These are phyloP conservation scores for Cyberlindnera subsufficiens DNA, from an alignment of 805 yeast genomes.

Conservation along the genomic window DNA sequence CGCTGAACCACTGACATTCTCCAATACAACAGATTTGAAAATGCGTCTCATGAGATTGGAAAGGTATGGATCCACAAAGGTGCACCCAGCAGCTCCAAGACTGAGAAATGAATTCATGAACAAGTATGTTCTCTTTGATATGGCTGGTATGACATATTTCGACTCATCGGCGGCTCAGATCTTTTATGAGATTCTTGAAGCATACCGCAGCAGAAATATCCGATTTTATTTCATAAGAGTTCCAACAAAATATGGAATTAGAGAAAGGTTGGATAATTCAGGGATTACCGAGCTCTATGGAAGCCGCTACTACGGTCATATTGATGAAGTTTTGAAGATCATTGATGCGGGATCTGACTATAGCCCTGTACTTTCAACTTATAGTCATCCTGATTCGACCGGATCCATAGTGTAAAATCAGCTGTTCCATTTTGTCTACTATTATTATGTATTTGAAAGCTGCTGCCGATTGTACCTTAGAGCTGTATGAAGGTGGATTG, in stretches of 20 bases:
- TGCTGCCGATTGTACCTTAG: no score
- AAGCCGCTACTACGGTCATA: slow-evolving; percentile 13
- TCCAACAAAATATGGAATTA: slow-evolving; percentile 40
- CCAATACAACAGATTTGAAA: slow-evolving; percentile 75
- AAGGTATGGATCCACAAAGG: slow-evolving; percentile 63
- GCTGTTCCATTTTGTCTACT: no score
- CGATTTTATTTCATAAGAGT: slow-evolving; percentile 58
- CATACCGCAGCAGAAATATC: slow-evolving; percentile 50
- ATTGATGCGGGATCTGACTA: slow-evolving; percentile 11
- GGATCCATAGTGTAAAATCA: no score
- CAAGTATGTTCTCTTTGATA: slow-evolving; percentile 62
- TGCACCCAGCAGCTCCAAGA: slow-evolving; percentile 71
- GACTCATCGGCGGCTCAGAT: slow-evolving; percentile 81
- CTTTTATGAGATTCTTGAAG: slow-evolving; percentile 50
- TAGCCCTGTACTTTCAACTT: no score
- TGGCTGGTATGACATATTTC: slow-evolving; percentile 74
- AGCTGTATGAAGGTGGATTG: no score
- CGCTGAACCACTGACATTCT: slow-evolving; percentile 86
- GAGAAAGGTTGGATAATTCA: slow-evolving; percentile 44
- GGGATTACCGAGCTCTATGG: slow-evolving; percentile 43
- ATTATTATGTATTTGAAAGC: no score
- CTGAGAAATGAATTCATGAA: slow-evolving; percentile 39
- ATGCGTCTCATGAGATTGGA: slow-evolving; percentile 65
- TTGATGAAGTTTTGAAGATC: slow-evolving; percentile 20
- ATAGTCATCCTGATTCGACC: no score